phyloP scores from a whole-genome alignment of 225 moss, liverwort and hornwort species.

The Anthoceros angustus region DNA sequence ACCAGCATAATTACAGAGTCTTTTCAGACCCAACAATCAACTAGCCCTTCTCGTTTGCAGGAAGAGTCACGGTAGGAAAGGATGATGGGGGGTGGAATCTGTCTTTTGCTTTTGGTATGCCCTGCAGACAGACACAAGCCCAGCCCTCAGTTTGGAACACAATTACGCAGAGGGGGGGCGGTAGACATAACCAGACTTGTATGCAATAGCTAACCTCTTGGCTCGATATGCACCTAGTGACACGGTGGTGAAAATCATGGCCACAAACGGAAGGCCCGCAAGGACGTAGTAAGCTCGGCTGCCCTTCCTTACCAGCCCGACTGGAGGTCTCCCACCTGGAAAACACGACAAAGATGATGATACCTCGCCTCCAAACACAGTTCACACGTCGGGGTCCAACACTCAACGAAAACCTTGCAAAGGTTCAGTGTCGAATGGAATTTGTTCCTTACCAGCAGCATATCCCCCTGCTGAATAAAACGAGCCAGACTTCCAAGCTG shows the following conservation, averaged over 20 bases:
- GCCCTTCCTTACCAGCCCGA: background rate
- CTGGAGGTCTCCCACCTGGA: background rate
- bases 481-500: background rate
- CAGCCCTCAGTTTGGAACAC: background rate
- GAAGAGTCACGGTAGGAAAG: background rate
- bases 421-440: background rate
- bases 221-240: background rate
- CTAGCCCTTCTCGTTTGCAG: too few species aligned
- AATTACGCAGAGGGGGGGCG: background rate
- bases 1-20: too few species aligned
- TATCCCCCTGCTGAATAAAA: background rate
- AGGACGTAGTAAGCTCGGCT: background rate
- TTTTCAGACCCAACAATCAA: too few species aligned
- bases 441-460: background rate
- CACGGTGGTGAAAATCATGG: background rate
- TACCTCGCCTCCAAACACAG: background rate
- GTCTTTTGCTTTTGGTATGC: conserved; percentile 1
- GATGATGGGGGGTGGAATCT: background rate
- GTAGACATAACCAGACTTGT: background rate
- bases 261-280: conserved; percentile 3
- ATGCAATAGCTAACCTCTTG: background rate
- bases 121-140: background rate
- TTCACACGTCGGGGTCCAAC: too few species aligned
- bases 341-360: background rate
- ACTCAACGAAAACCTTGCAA: too few species aligned